These are phyloP conservation scores for Nannochloropsis salina DNA, from an alignment of 108 stramenopile species.

Conservation along the genomic window DNA sequence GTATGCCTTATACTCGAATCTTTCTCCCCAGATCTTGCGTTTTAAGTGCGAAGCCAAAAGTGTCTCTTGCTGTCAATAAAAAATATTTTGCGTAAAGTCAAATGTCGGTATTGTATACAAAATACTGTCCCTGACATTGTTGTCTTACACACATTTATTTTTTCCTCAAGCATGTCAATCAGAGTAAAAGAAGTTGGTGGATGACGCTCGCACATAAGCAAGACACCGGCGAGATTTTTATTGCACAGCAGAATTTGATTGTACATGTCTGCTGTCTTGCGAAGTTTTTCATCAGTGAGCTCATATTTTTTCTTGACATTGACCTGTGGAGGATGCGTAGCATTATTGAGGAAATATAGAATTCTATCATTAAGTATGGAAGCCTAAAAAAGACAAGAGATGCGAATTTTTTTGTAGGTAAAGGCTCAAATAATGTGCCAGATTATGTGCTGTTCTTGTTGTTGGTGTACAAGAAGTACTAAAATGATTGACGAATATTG, in stretches of 20 bases:
- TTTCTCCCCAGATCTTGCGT: neutral
- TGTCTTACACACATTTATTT: neutral
- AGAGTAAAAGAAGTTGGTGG: constrained; percentile 12
- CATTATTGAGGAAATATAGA: too few species aligned
- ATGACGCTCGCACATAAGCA: constrained; percentile 43
- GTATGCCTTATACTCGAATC: neutral
- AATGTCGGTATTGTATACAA: too few species aligned
- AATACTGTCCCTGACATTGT: too few species aligned
- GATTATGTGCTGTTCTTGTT: neutral
- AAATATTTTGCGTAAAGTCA: too few species aligned
- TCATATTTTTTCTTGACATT: neutral
- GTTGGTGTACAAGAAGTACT: neutral
- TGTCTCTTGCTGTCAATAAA: neutral
- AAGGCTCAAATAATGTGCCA: neutral
- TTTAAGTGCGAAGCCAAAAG: neutral
- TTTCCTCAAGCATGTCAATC: neutral
- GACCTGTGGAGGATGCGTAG: neutral
- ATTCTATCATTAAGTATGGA: too few species aligned
- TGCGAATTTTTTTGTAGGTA: too few species aligned
- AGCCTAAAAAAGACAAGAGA: too few species aligned
- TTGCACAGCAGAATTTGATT: neutral
- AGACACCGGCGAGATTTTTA: constrained; percentile 28
- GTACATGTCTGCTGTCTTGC: neutral
- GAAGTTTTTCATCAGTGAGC: neutral
- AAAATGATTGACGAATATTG: neutral